Base-by-base conservation (phyloP, 208 protist species). In the Polymyxa betae region DNA sequence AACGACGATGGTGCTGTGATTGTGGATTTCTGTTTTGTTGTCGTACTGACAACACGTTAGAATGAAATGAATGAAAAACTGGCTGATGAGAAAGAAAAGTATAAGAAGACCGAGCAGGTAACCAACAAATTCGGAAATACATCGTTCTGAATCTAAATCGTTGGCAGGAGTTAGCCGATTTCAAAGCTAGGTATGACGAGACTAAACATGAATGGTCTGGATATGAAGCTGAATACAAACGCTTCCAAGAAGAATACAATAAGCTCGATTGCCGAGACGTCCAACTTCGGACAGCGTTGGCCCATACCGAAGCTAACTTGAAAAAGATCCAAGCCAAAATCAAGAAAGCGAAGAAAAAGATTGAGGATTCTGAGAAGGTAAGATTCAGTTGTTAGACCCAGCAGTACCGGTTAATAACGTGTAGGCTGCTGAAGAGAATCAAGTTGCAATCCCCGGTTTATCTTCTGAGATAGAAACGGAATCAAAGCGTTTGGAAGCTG, bases 301-400 rank as follows among this genome's bases (percentile, higher is more conserved):
- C 95, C 89, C 91, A 96, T 89, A 1, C 32, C 12, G 92, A 92
- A 45, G 49, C 32, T 10, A 94, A 93, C 66, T 24, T 91, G 40
- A 97, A 96, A 91, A 95, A 97, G 91, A 93, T 95, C 0, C 93
- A 96, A 88, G 95, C 95, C 88, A 96, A 96, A 92, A 82, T 96
- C 45, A 93, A 96, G 20, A 95, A 97, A 91, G 94, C 94, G 20
- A 92, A 94, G 0, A 92, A 93, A 5, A 92, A 92, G 0, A 91
- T 82, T 82, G 5, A 40, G 10, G 35, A 43, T 82, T 35, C 40
- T n/a, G 40, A 5, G 12, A 82, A 20, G 72, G 5, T 82, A 16
- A n/a, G 5, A 60, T 60, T n/a, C n/a, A 40, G 72, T 43, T 35
- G 72, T 82, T 82, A 45, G 16, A 35, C 5, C 72, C 16, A 20